Base-by-base conservation (phyloP, 495 filamentous ascomycete species). In the Sporormia fimetaria region DNA sequence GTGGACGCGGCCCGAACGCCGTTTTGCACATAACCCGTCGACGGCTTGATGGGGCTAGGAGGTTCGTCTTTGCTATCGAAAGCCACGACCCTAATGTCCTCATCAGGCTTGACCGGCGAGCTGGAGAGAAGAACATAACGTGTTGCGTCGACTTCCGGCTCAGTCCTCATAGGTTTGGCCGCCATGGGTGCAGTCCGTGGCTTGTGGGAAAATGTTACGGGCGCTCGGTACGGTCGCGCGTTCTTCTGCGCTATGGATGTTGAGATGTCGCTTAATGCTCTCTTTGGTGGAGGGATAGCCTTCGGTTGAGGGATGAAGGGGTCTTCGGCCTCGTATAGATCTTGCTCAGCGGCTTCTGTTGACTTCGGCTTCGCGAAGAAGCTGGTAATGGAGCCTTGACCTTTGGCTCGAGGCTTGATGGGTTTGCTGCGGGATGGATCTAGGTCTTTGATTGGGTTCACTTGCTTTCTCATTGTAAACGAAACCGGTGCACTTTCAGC, bases 331-430 rank as follows among this genome's bases (percentile, higher is more conserved):
- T 4, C 1, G 20, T n/a, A n/a, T n/a, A n/a, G n/a, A n/a, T n/a
- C n/a, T n/a, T n/a, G n/a, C n/a, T n/a, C n/a, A n/a, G n/a, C n/a
- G n/a, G n/a, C n/a, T n/a, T n/a, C n/a, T n/a, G n/a, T n/a, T n/a
- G n/a, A n/a, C n/a, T n/a, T n/a, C n/a, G n/a, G n/a, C n/a, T n/a
- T n/a, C 1, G 39, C 51, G 25, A 74, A 64, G 47, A 73, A 73
- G 24, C 42, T 60, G 12, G 57, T 57, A 18, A 75, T 55, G 20
- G 55, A 70, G 2, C 67, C 64, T 54, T 75, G 70, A 1, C 62
- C 60, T 33, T 54, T 54, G 6, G 57, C 34, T 11, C 57, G 53
- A 3, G 38, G 26, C 11, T 48, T 45, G 26, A 36, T 11, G 39
- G 37, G 41, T 49, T 46, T 31, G 21, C 38, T 53, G 9, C 46